Percentiles rank a stretch among this genome's conserved stretches.
Conservation (phyloP, 169 alveolate species). For the Haemoproteus tartakovskyi region DNA sequence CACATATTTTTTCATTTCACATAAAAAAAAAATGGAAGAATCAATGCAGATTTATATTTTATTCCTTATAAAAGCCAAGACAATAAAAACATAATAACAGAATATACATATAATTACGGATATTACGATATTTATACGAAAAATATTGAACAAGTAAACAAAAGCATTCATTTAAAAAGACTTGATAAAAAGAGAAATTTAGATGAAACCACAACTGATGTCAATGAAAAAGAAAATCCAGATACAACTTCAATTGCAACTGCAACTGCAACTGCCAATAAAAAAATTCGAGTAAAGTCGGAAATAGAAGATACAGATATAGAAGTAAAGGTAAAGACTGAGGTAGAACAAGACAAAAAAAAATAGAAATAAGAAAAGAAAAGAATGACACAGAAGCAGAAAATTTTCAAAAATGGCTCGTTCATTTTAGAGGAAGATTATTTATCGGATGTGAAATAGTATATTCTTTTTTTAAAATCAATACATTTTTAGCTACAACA, state of each 20-base stretch:
- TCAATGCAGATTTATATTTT: conserved; percentile 41
- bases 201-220: not conserved
- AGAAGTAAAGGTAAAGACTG: not conserved
- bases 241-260: too few species aligned
- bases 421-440: conserved; percentile 44
- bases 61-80: conserved; percentile 42
- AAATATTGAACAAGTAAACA: conserved; percentile 16
- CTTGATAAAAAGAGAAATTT: conserved; percentile 5
- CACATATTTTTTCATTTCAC: conserved; percentile 41
- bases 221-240: too few species aligned
- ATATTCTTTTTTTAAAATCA: conserved; percentile 29
- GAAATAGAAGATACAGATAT: conserved; percentile 1
- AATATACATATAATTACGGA: conserved; percentile 30
- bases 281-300: not conserved
- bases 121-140: conserved; percentile 31
- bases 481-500: conserved; percentile 23
- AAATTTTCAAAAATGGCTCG: conserved; percentile 28
- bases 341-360: not conserved
- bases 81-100: conserved; percentile 17
- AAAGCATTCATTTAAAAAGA: conserved; percentile 18
- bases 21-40: conserved; percentile 31
- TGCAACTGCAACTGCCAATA: not conserved
- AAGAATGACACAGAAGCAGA: not conserved
- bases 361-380: conserved; percentile 1
- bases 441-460: conserved; percentile 30